Conservation (phyloP, 306 rosid genomes). For the Begonia masoniana region DNA sequence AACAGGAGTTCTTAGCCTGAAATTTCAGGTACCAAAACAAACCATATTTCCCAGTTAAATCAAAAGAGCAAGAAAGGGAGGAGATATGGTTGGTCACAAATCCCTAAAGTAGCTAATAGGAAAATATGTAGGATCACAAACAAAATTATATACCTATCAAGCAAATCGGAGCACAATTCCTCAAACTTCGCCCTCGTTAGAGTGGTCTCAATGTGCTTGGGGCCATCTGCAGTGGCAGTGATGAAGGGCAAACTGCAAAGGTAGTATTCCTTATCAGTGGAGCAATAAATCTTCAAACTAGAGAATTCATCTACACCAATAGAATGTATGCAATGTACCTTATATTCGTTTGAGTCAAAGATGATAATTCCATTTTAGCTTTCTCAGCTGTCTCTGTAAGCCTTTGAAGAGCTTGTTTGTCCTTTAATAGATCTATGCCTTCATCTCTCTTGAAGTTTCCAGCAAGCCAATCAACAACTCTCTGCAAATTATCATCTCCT, state of each 20-base stretch:
- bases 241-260: conserved; percentile 68
- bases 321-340: conserved; percentile 28
- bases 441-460: conserved; percentile 58
- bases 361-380: conserved; percentile 91
- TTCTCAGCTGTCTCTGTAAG: conserved; percentile 94
- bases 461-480: conserved; percentile 88
- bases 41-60: not conserved
- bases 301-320: too few relatives aligned
- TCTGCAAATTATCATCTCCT: conserved; percentile 20
- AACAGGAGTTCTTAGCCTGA: conserved; percentile 68
- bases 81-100: not conserved
- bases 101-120: not conserved
- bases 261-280: too few relatives aligned
- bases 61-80: not conserved
- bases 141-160: conserved; percentile 45
- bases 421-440: conserved; percentile 77
- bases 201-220: conserved; percentile 88
- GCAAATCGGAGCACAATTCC: conserved; percentile 80
- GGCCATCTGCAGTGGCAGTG: conserved; percentile 85
- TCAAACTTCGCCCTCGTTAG: conserved; percentile 79
- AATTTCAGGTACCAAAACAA: not conserved
- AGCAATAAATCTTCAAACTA: too few relatives aligned
- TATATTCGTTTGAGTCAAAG: conserved; percentile 79
- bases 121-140: not conserved
- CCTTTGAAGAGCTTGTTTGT: conserved; percentile 91